Evolutionary conservation across 495 filamentous ascomycete species (phyloP), one percentile per base, ranked within the genome.

Genomic region (Penicilliopsis zonata): DNA sequence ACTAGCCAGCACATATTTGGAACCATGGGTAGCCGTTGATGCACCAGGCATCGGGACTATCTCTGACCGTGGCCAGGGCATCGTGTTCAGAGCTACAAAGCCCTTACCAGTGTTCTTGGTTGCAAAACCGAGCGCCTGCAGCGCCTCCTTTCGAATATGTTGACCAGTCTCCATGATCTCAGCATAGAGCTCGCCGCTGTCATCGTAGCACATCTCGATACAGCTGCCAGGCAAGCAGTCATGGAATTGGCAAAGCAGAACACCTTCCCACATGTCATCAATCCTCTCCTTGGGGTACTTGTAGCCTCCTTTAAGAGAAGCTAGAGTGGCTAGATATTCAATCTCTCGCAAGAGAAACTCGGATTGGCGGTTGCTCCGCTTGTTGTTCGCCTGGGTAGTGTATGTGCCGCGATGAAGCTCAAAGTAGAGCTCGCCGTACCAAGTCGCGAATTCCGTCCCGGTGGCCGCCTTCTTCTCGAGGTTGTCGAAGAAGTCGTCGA

Each of bases 361-460:
- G 0, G 85, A 65, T 43, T 76, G 79, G 31, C 90, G 73, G 49
- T 98, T 98, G 58, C 88, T 87, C 34, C 74, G 73, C 57, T 98
- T 98, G 59, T 94, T 98, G 55, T 94, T 93, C 26, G 86, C 81
- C 50, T 98, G 90, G 0, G 88, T 94, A 1, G 90, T 98, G 58
- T 96, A 96, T 5, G 86, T 94, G 31, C 90, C 90, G 31, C 90
- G 79, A 49, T 98, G 90, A 15, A 96, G 69, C 56, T 98, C 90
- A 45, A 98, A 88, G 53, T 98, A 98, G 13, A 98, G 73, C 61
- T 98, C 90, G 17, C 90, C 90, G 48, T 94, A 94, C 90, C 90
- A 98, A 0, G 90, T 95, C 17, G 82, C 80, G 23, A 94, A 78
- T n/a, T 84, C 65, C 1, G 74, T 73, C 9, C 83, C 86, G 25